Evolutionary conservation across 345 rosid genomes (phyloP).

Genomic region (Passiflora organensis): DNA sequence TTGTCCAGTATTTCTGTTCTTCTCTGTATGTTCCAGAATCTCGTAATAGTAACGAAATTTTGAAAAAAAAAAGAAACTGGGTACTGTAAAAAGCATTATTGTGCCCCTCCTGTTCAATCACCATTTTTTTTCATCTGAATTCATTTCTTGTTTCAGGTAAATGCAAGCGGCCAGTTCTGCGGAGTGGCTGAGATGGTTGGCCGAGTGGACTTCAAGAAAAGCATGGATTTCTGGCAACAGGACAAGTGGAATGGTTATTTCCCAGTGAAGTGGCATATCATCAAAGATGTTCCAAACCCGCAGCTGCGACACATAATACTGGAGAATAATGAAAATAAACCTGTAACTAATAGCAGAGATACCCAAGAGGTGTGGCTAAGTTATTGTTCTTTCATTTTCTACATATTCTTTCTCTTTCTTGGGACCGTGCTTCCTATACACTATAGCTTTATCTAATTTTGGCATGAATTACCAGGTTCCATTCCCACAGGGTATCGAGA

Average conservation of each 20-base stretch:
- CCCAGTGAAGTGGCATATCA: slow-evolving; percentile 24
- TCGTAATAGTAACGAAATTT: no score
- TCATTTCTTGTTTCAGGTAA: slow-evolving; percentile 4
- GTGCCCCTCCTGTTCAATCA: no score
- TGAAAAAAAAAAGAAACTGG: no score
- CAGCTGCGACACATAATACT: slow-evolving; percentile 17
- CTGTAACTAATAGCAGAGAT: slow-evolving; percentile 21
- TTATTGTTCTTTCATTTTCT: neutral
- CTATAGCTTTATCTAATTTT: neutral
- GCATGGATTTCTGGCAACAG: slow-evolving; percentile 20
- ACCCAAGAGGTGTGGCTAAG: slow-evolving; percentile 15
- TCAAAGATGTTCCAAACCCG: slow-evolving; percentile 21
- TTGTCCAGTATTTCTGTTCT: slow-evolving; percentile 26
- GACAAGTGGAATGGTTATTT: slow-evolving; percentile 27
- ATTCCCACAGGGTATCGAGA: slow-evolving; percentile 13
- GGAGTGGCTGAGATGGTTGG: slow-evolving; percentile 25
- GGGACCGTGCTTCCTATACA: neutral
- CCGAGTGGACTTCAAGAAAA: slow-evolving; percentile 14
- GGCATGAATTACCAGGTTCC: slow-evolving; percentile 8
- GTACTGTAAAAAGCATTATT: no score
- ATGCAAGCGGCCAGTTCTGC: slow-evolving; percentile 26
- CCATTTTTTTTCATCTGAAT: neutral
- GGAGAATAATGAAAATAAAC: slow-evolving; percentile 24
- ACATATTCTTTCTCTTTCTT: neutral
- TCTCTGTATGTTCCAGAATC: slow-evolving; percentile 10